Base-by-base conservation (phyloP, 2,329 filamentous ascomycete species). In the Colletotrichum orchidophilum region DNA sequence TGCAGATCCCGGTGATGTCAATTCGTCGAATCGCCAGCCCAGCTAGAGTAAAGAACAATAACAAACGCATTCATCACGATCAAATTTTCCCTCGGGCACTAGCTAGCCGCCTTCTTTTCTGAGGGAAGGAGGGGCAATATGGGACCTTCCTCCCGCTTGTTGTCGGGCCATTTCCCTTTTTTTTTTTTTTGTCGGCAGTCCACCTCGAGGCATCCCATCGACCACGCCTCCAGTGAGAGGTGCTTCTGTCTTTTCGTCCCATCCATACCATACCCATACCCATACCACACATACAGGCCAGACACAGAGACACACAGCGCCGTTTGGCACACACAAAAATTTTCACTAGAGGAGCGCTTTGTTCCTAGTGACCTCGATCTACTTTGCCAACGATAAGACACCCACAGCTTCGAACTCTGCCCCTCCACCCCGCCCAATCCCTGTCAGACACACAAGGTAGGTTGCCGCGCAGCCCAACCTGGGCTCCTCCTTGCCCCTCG, bases 381-480 rank as follows among this genome's bases (percentile, higher is more conserved):
- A 71, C 69, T 63, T 71, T n/a, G 6, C 18, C 31, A 27, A 33
- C 33, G 69, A 63, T 71, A 71, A 71, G 58, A 53, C 69, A 68
- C 35, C 53, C 57, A 24, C 53, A 66, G 63, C 64, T 58, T 6
- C 26, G 27, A 42, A 8, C 50, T 63, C 58, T 71, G 59, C 69
- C 69, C 68, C 69, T 71, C 69, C 69, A 71, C 64, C 69, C 63
- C 69, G 66, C 46, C 58, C 33, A 21, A 71, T 59, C 69, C 69
- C 58, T 71, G 69, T 39, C 42, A 49, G 53, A 63, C 58, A 63
- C 52, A 65, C 68, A 46, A 46, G 39, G 39, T 46, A 71, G 64
- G 69, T 71, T 62, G 59, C 58, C 53, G 69, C 69, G 59, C 64
- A 71, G 69, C 69, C 69, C 69, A 71, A 71, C 69, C 53, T 71